Conservation (phyloP, 495 filamentous ascomycete genomes). For the Aspergillus biplanus region DNA sequence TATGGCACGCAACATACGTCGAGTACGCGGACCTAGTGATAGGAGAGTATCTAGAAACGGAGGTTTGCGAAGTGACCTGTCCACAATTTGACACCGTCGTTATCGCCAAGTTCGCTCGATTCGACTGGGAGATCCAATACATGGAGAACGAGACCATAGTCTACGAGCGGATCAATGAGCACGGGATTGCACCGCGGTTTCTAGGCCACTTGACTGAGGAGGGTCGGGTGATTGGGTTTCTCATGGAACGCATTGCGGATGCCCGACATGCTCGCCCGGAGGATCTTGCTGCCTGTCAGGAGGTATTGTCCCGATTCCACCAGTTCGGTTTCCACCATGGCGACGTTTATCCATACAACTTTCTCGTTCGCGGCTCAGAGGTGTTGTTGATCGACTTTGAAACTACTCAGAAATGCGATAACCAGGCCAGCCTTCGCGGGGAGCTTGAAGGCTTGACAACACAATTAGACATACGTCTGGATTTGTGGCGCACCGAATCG, state of each 20-base stretch:
- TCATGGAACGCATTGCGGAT: constrained; percentile 40
- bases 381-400: constrained; percentile 46
- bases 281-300: constrained; percentile 38
- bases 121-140: constrained; percentile 42
- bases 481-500: too few relatives aligned
- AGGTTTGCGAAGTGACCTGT: too few relatives aligned
- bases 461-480: background rate
- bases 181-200: constrained; percentile 44
- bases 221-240: constrained; percentile 49
- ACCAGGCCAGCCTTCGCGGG: constrained; percentile 12
- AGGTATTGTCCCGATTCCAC: constrained; percentile 38
- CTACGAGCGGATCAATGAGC: constrained; percentile 43
- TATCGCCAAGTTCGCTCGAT: constrained; percentile 42
- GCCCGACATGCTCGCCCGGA: constrained; percentile 32
- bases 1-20: constrained; percentile 30
- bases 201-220: constrained; percentile 49
- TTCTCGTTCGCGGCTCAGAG: constrained; percentile 37
- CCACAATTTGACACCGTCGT: too few relatives aligned
- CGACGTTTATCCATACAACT: constrained; percentile 51
- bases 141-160: constrained; percentile 46
- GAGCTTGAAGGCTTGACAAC: constrained; percentile 14
- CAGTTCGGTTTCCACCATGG: constrained; percentile 43
- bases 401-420: constrained; percentile 27
- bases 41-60: too few relatives aligned
- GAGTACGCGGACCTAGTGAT: constrained; percentile 17